Conservation (phyloP, 2,329 filamentous ascomycete species). For the Chaetomiaceae sp. region DNA sequence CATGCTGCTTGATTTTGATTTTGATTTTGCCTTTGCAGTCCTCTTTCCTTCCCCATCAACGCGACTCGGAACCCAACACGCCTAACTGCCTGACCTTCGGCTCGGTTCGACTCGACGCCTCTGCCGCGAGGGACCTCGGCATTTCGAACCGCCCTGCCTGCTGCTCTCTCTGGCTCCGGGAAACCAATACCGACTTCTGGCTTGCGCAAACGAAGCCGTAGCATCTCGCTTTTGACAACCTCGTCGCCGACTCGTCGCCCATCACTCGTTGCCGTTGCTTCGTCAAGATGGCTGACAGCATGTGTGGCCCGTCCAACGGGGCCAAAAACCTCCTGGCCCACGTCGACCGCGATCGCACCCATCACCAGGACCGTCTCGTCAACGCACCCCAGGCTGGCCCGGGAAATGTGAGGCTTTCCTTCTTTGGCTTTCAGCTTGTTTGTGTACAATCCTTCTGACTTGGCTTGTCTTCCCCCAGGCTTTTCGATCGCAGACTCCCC, state of each 20-base stretch:
- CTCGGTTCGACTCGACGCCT: constrained; percentile 9
- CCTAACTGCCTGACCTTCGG: too few species aligned
- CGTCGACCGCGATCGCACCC: constrained; percentile 59
- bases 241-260: neutral
- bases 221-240: neutral
- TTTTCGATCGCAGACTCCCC: constrained; percentile 22
- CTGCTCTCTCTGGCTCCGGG: constrained; percentile 1
- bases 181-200: neutral
- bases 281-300: constrained; percentile 36
- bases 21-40: too few species aligned
- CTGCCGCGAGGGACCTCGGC: constrained; percentile 17
- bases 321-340: constrained; percentile 71
- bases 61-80: neutral
- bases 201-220: neutral
- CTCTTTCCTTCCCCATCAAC: constrained; percentile 5
- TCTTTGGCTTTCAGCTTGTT: too few species aligned
- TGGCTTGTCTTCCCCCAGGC: too few species aligned
- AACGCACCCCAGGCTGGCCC: constrained; percentile 16
- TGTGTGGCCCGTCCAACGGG: constrained; percentile 72
- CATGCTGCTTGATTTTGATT: constrained; percentile 2
- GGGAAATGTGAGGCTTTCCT: constrained; percentile 27
- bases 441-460: too few species aligned
- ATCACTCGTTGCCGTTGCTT: too few species aligned
- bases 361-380: constrained; percentile 65
- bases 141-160: constrained; percentile 4